Evolutionary conservation across 495 filamentous ascomycete genomes (phyloP), one percentile per base, ranked within the genome.

Genomic region (Aspergillus bertholletiae): DNA sequence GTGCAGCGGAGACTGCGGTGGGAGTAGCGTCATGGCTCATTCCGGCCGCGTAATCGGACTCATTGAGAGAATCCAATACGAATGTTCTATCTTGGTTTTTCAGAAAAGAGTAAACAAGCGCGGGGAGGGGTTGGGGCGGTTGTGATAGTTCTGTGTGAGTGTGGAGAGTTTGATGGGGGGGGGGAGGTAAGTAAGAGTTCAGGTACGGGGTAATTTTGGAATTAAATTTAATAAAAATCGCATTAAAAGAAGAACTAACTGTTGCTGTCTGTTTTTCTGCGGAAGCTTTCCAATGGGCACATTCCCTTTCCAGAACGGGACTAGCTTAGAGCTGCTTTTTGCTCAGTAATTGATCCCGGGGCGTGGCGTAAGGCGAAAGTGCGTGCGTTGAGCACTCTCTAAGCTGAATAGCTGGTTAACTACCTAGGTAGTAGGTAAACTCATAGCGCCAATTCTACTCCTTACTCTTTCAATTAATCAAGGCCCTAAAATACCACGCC

Each of bases 21-120:
- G 37, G 18, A 28, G 56, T 21, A 45, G 59, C 60, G 62, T 70
- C 55, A 51, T 64, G 56, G 64, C 56, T 72, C 68, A 73, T 72
- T 40, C 34, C 63, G 51, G 59, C 54, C 47, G 41, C 47, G 34
- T 57, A 40, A 49, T 55, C 12, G 55, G 56, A 45, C 13, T 54
- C 46, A 46, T 46, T 30, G 49, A 22, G 22, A 27, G 37, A 37
- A 37, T 37, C 34, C 34, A n/a, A n/a, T n/a, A n/a, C n/a, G n/a
- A n/a, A n/a, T n/a, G n/a, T n/a, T n/a, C n/a, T n/a, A n/a, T n/a
- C n/a, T n/a, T n/a, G n/a, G n/a, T n/a, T n/a, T n/a, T n/a, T n/a
- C n/a, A n/a, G n/a, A n/a, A n/a, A n/a, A n/a, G n/a, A n/a, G n/a
- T n/a, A n/a, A n/a, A n/a, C n/a, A n/a, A n/a, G n/a, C n/a, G n/a